These are phyloP conservation scores for Fusarium tuaranense DNA, from an alignment of 2,329 filamentous ascomycete species.

Conservation along the genomic window DNA sequence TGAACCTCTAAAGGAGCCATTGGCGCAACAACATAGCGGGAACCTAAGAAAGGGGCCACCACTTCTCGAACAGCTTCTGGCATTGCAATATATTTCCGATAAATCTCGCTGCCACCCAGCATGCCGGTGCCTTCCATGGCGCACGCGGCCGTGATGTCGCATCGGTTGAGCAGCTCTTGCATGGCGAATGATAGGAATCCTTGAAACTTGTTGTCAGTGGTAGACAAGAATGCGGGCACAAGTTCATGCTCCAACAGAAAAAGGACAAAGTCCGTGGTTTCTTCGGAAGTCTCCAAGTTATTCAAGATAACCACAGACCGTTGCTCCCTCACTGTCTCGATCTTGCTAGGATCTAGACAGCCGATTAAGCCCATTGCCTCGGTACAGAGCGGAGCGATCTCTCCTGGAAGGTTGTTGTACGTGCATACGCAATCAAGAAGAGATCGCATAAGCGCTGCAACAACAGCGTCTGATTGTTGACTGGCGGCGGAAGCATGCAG, in stretches of 20 bases:
- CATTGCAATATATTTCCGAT: conserved; percentile 81
- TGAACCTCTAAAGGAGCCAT: conserved; percentile 66
- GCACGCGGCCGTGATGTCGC: conserved; percentile 74
- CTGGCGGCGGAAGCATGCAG: conserved; percentile 84
- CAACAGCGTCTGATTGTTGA: conserved; percentile 83
- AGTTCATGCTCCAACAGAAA: conserved; percentile 89
- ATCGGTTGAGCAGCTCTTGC: conserved; percentile 87
- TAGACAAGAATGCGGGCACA: conserved; percentile 91
- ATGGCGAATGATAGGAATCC: conserved; percentile 94
- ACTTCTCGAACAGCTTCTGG: conserved; percentile 83
- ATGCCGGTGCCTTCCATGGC: conserved; percentile 53
- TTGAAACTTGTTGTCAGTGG: conserved; percentile 87
- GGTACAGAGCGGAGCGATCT: conserved; percentile 80
- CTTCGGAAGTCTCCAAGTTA: conserved; percentile 83
- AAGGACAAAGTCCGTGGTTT: conserved; percentile 87
- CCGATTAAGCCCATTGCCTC: conserved; percentile 90
- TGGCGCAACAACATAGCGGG: conserved; percentile 80
- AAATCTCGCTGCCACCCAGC: conserved; percentile 68
- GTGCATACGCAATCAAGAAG: conserved; percentile 88
- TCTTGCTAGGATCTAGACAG: conserved; percentile 89
- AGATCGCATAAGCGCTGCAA: conserved; percentile 78
- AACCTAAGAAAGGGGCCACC: conserved; percentile 88
- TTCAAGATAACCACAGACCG: conserved; percentile 86
- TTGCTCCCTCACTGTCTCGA: conserved; percentile 83
- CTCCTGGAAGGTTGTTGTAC: conserved; percentile 75